These are phyloP conservation scores for Dioscorea alata DNA, from an alignment of 106 monocot species.

Conservation along the genomic window DNA sequence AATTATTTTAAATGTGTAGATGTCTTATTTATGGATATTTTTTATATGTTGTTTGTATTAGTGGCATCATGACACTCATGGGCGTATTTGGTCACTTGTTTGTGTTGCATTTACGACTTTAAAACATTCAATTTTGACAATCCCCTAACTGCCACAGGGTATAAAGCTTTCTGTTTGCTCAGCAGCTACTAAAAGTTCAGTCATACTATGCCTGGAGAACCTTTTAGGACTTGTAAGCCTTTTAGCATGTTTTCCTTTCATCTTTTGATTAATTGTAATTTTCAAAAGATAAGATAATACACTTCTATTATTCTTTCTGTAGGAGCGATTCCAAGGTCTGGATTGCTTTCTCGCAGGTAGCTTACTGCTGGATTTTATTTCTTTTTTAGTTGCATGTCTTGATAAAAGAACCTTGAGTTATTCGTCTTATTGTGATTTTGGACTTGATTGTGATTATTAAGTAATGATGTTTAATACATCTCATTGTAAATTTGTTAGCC, in stretches of 20 bases:
- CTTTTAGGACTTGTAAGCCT: slow-evolving; percentile 83
- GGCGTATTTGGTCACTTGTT: too few relatives aligned
- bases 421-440: too few relatives aligned
- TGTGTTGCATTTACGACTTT: too few relatives aligned
- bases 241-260: not conserved
- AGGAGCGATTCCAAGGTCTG: slow-evolving; percentile 85
- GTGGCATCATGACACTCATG: too few relatives aligned
- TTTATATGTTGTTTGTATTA: too few relatives aligned
- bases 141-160: slow-evolving; percentile 41
- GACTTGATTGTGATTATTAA: too few relatives aligned
- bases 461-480: too few relatives aligned
- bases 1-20: not conserved
- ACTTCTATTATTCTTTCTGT: slow-evolving; percentile 10
- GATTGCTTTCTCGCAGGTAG: slow-evolving; percentile 98
- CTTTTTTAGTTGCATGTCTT: not conserved
- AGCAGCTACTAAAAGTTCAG: slow-evolving; percentile 98
- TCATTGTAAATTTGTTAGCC: too few relatives aligned
- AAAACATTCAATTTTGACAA: not conserved
- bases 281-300: not conserved
- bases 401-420: not conserved
- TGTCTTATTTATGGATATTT: too few relatives aligned
- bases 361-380: not conserved
- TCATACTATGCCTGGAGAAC: slow-evolving; percentile 77
- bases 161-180: slow-evolving; percentile 94
- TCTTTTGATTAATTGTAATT: slow-evolving; percentile 2